Evolutionary conservation across 2,329 filamentous ascomycete genomes (phyloP).

Genomic region (Talaromyces albobiverticillius): DNA sequence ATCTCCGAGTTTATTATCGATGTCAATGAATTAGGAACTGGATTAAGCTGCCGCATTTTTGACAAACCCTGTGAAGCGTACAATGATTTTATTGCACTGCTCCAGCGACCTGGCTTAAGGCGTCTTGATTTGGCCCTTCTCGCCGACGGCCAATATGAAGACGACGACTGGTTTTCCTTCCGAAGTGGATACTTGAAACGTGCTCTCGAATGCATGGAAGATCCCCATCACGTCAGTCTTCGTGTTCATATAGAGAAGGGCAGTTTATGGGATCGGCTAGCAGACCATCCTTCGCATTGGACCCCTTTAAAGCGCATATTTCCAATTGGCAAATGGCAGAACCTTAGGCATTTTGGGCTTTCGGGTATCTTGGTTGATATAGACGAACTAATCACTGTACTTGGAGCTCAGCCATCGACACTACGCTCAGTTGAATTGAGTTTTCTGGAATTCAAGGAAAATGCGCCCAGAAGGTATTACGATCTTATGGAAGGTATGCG

Average conservation of each 20-base stretch:
- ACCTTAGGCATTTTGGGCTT: not conserved
- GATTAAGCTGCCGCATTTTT: slow-evolving; percentile 31
- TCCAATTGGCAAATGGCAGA: not conserved
- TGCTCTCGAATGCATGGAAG: not conserved
- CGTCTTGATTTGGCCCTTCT: slow-evolving; percentile 27
- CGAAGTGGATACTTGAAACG: not conserved
- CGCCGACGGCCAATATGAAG: slow-evolving; percentile 8
- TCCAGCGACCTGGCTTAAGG: slow-evolving; percentile 25
- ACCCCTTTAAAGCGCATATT: not conserved
- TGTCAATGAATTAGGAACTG: slow-evolving; percentile 24
- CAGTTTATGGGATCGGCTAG: not conserved
- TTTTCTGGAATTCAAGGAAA: not conserved
- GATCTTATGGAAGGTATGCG: not conserved
- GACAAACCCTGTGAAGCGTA: slow-evolving; percentile 23
- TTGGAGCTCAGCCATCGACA: not conserved
- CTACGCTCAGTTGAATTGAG: not conserved
- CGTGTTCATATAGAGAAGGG: not conserved
- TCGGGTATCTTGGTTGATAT: not conserved
- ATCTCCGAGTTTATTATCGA: slow-evolving; percentile 38
- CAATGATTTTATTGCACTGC: slow-evolving; percentile 20
- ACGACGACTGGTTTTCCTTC: not conserved
- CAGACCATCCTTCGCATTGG: not conserved
- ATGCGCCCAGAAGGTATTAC: not conserved
- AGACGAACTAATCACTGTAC: not conserved
- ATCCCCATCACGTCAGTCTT: not conserved